Evolutionary conservation across 164 flowering plant genomes (phyloP).

Genomic region (Dillenia turbinata): DNA sequence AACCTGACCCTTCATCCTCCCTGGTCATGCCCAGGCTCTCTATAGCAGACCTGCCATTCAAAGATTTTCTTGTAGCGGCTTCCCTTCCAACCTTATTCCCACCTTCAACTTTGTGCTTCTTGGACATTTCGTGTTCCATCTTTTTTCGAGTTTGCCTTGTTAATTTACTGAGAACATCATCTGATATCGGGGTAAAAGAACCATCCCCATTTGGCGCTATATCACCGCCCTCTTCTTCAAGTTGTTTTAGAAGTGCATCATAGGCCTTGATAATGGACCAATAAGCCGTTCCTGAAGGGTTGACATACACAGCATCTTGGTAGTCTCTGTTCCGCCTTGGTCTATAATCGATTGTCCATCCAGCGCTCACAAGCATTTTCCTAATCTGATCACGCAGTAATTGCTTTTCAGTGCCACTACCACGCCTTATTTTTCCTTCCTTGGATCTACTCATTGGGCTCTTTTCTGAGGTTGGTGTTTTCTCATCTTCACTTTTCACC

Average conservation of each 20-base stretch:
- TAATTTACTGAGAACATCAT: constrained; percentile 56
- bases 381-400: constrained; percentile 53
- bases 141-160: constrained; percentile 74
- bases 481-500: constrained; percentile 24
- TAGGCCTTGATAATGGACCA: constrained; percentile 80
- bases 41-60: constrained; percentile 20
- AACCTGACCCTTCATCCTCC: constrained; percentile 36
- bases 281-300: constrained; percentile 55
- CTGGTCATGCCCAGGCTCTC: constrained; percentile 33
- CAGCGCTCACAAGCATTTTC: constrained; percentile 55
- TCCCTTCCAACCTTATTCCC: constrained; percentile 19
- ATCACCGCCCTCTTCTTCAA: constrained; percentile 31
- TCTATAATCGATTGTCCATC: constrained; percentile 79
- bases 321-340: constrained; percentile 73
- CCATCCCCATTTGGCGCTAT: constrained; percentile 20
- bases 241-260: constrained; percentile 64
- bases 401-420: constrained; percentile 69
- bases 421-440: constrained; percentile 39
- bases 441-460: constrained; percentile 15
- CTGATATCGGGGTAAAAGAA: constrained; percentile 53
- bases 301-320: constrained; percentile 66
- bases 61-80: constrained; percentile 21
- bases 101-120: constrained; percentile 31
- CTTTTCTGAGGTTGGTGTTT: constrained; percentile 20
- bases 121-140: constrained; percentile 51